Evolutionary conservation across 2,329 filamentous ascomycete species (phyloP).

Genomic region (Venturia pyrina): DNA sequence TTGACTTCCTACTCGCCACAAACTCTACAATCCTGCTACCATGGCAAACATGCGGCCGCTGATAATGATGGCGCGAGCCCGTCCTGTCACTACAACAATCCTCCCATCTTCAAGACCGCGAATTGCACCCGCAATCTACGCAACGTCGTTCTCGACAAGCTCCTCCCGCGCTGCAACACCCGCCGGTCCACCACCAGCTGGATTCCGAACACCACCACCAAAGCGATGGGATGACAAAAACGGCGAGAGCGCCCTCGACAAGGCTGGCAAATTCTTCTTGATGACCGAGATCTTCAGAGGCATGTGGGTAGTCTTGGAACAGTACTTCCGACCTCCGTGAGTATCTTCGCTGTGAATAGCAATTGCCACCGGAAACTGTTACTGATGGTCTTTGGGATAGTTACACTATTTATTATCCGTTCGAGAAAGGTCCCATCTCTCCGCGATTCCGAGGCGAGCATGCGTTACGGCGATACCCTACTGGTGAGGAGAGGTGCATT

Average conservation of each 20-base stretch:
- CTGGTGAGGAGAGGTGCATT: constrained; percentile 97
- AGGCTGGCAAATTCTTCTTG: constrained; percentile 87
- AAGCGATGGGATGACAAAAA: constrained; percentile 71
- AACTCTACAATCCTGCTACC: constrained; percentile 12
- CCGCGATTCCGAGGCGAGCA: constrained; percentile 98
- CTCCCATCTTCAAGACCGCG: not conserved
- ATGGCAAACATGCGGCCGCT: constrained; percentile 41
- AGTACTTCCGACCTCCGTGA: constrained; percentile 96
- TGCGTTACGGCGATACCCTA: constrained; percentile 89
- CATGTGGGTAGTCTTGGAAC: constrained; percentile 96
- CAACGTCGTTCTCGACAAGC: constrained; percentile 52
- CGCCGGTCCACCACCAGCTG: constrained; percentile 61
- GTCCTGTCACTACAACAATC: not conserved
- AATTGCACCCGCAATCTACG: not conserved
- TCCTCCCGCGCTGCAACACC: constrained; percentile 56
- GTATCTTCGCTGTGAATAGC: constrained; percentile 33
- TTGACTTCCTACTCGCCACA: constrained; percentile 17
- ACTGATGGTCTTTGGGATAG: constrained; percentile 34
- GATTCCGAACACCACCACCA: constrained; percentile 67
- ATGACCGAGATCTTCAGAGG: constrained; percentile 91
- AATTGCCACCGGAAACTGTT: not conserved
- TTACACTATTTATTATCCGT: constrained; percentile 97
- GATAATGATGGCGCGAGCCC: constrained; percentile 35
- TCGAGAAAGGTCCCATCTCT: constrained; percentile 97
- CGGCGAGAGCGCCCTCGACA: constrained; percentile 64